A percentile compares a stretch with the other conserved stretches of the same genome.
These are phyloP conservation scores for Ichthyophthirius multifiliis DNA, from an alignment of 169 alveolate genomes.

Conservation along the genomic window DNA sequence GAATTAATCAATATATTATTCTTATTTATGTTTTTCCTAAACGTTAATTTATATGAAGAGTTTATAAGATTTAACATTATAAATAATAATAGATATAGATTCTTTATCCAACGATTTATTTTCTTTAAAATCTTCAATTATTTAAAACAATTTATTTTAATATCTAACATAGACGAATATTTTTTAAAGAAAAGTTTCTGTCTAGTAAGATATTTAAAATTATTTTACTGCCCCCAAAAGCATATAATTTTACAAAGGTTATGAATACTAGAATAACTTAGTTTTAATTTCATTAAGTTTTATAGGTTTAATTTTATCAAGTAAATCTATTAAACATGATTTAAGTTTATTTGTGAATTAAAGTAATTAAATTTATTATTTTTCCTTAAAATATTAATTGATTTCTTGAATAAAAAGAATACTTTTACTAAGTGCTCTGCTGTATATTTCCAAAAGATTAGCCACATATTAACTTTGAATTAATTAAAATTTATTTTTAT, in stretches of 20 bases:
- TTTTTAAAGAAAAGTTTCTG: neutral
- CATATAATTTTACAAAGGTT: neutral
- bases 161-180: neutral
- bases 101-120: too few relatives aligned
- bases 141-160: neutral
- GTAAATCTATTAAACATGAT: neutral
- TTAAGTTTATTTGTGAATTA: neutral
- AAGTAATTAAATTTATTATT: neutral
- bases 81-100: too few relatives aligned
- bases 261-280: neutral
- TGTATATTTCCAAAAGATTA: neutral
- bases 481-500: neutral
- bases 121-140: too few relatives aligned
- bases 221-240: neutral
- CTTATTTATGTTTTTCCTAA: too few relatives aligned
- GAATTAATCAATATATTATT: too few relatives aligned
- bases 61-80: too few relatives aligned
- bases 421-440: neutral
- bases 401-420: neutral
- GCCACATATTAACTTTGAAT: neutral
- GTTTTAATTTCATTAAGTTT: slow-evolving; percentile 1
- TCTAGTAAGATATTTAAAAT: neutral
- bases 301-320: neutral
- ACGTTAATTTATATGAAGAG: too few relatives aligned
- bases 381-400: neutral